phyloP scores from a whole-genome alignment of 2,329 filamentous ascomycete genomes.

The Phoma sp. region DNA sequence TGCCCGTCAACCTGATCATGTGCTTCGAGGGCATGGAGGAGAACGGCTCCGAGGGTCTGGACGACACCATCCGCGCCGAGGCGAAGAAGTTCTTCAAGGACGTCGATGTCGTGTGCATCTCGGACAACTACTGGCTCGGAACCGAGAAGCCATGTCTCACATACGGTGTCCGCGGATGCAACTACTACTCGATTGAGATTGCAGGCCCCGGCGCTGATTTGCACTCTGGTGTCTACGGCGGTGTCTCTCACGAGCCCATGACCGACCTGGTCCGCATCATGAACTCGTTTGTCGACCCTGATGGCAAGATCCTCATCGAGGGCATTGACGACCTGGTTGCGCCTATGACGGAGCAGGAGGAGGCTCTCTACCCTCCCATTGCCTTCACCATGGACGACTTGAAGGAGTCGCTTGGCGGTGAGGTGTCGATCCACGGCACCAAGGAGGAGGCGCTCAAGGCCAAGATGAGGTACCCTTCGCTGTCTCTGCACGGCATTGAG shows the following conservation, averaged over 20 bases:
- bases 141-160: constrained; percentile 98
- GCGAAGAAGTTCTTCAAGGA: constrained; percentile 95
- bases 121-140: constrained; percentile 99
- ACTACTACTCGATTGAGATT: constrained; percentile 94
- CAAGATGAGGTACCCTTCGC: constrained; percentile 91
- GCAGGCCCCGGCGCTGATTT: constrained; percentile 91
- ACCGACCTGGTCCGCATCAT: constrained; percentile 88
- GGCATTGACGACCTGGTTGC: constrained; percentile 94
- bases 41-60: constrained; percentile 94
- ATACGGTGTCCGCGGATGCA: constrained; percentile 95
- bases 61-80: constrained; percentile 91
- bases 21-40: constrained; percentile 99
- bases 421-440: constrained; percentile 83
- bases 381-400: constrained; percentile 96
- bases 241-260: constrained; percentile 97
- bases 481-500: constrained; percentile 93
- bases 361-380: constrained; percentile 85
- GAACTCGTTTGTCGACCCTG: constrained; percentile 81
- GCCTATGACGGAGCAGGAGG: constrained; percentile 84
- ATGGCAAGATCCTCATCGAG: constrained; percentile 94
- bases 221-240: constrained; percentile 96
- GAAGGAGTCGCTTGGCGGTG: constrained; percentile 87
- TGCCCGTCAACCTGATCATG: constrained; percentile 98
- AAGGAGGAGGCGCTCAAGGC: constrained; percentile 95
- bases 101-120: constrained; percentile 95